Percentiles rank a stretch among this genome's conserved stretches.
These are phyloP conservation scores for Polymyxa betae DNA, from an alignment of 208 protist genomes.

Conservation along the genomic window DNA sequence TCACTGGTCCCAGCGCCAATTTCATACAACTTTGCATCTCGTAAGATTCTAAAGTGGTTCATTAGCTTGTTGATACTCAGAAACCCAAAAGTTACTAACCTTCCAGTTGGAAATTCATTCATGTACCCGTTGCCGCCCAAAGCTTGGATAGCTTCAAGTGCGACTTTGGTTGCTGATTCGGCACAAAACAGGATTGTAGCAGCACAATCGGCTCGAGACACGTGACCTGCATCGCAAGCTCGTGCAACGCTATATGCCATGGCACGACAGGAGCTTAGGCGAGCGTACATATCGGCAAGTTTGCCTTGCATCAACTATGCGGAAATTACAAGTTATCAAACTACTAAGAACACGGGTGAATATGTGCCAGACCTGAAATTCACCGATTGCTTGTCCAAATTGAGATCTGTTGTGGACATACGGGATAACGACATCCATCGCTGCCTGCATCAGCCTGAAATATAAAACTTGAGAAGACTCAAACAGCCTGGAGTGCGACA, in stretches of 20 bases:
- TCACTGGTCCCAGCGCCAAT: conserved; percentile 83
- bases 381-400: conserved; percentile 82
- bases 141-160: conserved; percentile 87
- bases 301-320: conserved; percentile 84
- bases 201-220: conserved; percentile 80
- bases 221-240: conserved; percentile 71
- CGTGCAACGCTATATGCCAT: conserved; percentile 85
- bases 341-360: background rate
- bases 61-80: background rate
- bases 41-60: conserved; percentile 63
- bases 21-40: conserved; percentile 94
- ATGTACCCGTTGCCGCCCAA: conserved; percentile 92
- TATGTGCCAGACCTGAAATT: conserved; percentile 74
- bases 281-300: conserved; percentile 89
- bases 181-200: conserved; percentile 88
- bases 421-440: conserved; percentile 75
- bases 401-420: conserved; percentile 85
- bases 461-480: conserved; percentile 1
- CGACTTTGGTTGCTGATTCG: conserved; percentile 86
- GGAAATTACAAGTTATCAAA: background rate
- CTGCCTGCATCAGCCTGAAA: conserved; percentile 77
- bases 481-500: background rate
- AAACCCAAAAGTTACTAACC: conserved; percentile 70
- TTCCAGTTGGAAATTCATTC: conserved; percentile 89
- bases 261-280: conserved; percentile 80